Evolutionary conservation across 1,284 basidiomycete genomes (phyloP).

Genomic region (Irpex rosettiformis): DNA sequence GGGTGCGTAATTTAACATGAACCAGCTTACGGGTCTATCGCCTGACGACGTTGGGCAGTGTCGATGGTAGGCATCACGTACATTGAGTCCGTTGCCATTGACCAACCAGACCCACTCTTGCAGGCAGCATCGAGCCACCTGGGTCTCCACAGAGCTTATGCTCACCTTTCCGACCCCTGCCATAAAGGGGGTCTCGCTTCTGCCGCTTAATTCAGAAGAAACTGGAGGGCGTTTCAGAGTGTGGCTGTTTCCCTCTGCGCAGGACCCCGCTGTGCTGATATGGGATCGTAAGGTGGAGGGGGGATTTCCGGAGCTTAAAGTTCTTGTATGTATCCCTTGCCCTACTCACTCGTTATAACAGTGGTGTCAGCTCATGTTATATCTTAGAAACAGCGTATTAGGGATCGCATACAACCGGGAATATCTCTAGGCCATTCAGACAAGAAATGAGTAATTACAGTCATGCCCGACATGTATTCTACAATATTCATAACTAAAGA

Average conservation of each 20-base stretch:
- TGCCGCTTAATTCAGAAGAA: conserved; percentile 77
- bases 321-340: conserved; percentile 51
- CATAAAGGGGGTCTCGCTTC: conserved; percentile 62
- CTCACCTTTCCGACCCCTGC: conserved; percentile 81
- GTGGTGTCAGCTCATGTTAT: background rate
- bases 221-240: conserved; percentile 86
- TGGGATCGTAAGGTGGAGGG: conserved; percentile 88
- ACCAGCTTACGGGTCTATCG: too few species aligned
- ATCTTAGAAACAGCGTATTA: conserved; percentile 79
- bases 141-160: conserved; percentile 87
- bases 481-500: background rate
- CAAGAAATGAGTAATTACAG: conserved; percentile 21
- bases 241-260: conserved; percentile 60
- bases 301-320: conserved; percentile 86
- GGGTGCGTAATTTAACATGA: too few species aligned
- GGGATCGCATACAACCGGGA: conserved; percentile 77
- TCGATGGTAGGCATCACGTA: conserved; percentile 52
- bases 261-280: conserved; percentile 39
- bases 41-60: too few species aligned
- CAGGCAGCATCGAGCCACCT: conserved; percentile 84
- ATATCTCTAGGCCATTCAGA: conserved; percentile 85
- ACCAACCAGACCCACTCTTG: conserved; percentile 7
- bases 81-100: background rate
- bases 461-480: background rate
- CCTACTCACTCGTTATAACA: too few species aligned